These are phyloP conservation scores for Aurifilum marmelostoma DNA, from an alignment of 2,329 filamentous ascomycete species.

Conservation along the genomic window DNA sequence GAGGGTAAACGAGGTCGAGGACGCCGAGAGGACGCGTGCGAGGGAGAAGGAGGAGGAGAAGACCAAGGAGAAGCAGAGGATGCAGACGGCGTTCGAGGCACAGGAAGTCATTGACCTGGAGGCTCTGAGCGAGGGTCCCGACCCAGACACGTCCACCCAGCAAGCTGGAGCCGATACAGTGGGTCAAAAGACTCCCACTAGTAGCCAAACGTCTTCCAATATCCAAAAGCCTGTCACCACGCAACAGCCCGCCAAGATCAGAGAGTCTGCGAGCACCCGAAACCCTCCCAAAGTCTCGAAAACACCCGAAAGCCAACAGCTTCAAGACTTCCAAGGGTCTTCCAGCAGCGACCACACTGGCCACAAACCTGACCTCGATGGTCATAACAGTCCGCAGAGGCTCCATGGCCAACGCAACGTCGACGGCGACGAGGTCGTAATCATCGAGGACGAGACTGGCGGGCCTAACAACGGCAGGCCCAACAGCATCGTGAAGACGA, in stretches of 20 bases:
- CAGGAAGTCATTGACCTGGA: background rate
- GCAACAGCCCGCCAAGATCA: too few species aligned
- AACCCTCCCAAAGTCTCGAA: too few species aligned
- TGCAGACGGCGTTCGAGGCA: background rate
- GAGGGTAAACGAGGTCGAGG: slow-evolving; percentile 15
- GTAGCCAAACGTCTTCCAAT: background rate
- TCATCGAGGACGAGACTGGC: background rate
- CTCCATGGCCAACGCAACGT: background rate
- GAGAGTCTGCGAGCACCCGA: background rate
- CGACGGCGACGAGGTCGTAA: background rate
- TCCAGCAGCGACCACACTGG: background rate
- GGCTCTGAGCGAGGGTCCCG: background rate
- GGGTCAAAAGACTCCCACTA: background rate
- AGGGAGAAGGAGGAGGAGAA: background rate
- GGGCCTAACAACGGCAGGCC: background rate
- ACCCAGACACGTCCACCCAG: background rate
- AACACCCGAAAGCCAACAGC: too few species aligned
- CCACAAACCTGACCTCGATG: background rate
- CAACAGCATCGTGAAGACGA: background rate
- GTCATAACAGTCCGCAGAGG: background rate
- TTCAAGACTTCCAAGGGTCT: background rate
- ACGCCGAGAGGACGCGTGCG: background rate
- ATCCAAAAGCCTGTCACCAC: background rate
- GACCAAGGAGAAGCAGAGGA: background rate
- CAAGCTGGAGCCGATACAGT: background rate